phyloP scores from a whole-genome alignment of 495 filamentous ascomycete genomes.

The Neurospora sp. region DNA sequence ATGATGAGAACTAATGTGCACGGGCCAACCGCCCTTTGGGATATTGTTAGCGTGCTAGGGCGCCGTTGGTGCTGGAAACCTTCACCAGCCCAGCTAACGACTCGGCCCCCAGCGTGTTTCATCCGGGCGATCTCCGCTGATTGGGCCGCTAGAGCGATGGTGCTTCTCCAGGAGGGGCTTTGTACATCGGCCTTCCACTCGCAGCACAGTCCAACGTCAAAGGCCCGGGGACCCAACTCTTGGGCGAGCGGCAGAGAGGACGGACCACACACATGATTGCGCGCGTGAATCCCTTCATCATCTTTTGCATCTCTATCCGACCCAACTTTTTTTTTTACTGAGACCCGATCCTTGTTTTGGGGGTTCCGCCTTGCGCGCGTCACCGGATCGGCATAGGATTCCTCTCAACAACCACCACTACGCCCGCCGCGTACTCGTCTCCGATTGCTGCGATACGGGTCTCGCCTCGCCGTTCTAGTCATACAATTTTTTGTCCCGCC shows the following conservation, averaged over 20 bases:
- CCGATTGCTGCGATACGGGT: neutral
- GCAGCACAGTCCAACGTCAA: neutral
- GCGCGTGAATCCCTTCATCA: neutral
- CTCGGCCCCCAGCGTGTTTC: neutral
- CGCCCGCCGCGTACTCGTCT: neutral
- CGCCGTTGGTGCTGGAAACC: neutral
- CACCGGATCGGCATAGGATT: neutral
- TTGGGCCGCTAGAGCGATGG: neutral
- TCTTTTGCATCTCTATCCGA: neutral
- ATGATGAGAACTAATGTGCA: neutral
- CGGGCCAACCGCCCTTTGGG: neutral
- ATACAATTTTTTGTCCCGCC: neutral
- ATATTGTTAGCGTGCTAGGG: neutral
- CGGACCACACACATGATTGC: neutral
- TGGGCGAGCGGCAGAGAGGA: neutral
- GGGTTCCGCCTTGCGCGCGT: neutral
- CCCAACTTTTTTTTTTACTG: neutral
- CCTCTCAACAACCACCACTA: neutral
- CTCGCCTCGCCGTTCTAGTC: neutral
- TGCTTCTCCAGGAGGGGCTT: neutral
- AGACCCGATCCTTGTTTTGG: neutral
- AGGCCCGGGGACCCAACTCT: neutral
- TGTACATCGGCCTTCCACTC: neutral
- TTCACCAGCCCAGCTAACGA: neutral
- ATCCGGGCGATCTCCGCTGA: neutral